Percentiles rank a stretch among this genome's conserved stretches.
phyloP scores from a whole-genome alignment of 192 early-diverging fungal species.

The Mortierella hygrophila region DNA sequence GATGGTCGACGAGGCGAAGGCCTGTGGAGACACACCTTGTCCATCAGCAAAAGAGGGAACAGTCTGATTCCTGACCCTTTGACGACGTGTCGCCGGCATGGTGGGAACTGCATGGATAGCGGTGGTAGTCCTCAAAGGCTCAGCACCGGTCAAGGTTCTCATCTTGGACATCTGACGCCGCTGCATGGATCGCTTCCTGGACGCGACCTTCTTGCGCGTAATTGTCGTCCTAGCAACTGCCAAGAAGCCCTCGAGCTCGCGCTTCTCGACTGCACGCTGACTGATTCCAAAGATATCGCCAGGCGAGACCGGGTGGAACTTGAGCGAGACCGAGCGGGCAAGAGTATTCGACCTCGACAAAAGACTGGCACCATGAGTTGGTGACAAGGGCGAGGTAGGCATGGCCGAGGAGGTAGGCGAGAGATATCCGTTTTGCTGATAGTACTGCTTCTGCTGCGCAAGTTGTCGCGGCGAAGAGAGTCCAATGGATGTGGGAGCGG shows the following conservation, averaged over 20 bases:
- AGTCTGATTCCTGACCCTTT: neutral
- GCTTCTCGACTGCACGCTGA: slow-evolving; percentile 44
- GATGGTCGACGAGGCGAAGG: neutral
- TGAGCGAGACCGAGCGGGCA: slow-evolving; percentile 39
- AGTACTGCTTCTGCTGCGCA: neutral
- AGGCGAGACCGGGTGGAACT: slow-evolving; percentile 42
- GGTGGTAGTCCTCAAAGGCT: neutral
- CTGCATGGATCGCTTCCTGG: slow-evolving; percentile 31
- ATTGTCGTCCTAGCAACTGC: slow-evolving; percentile 32
- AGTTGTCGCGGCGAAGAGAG: neutral
- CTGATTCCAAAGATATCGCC: slow-evolving; percentile 57
- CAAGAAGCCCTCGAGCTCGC: slow-evolving; percentile 37
- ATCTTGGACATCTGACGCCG: slow-evolving; percentile 33
- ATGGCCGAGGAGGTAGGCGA: slow-evolving; percentile 13
- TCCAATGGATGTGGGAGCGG: neutral
- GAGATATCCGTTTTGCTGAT: slow-evolving; percentile 1
- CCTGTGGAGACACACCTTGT: neutral
- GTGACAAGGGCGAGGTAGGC: slow-evolving; percentile 13
- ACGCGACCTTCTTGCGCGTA: slow-evolving; percentile 1
- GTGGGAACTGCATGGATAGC: neutral
- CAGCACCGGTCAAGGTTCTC: slow-evolving; percentile 9
- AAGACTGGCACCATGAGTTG: slow-evolving; percentile 5
- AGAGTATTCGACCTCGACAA: slow-evolving; percentile 38
- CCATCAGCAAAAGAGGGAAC: neutral
- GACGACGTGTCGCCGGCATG: neutral